Percentiles rank a stretch among this genome's conserved stretches.
These are phyloP conservation scores for Mucor racemosus DNA, from an alignment of 371 early-diverging fungal species.

Conservation along the genomic window DNA sequence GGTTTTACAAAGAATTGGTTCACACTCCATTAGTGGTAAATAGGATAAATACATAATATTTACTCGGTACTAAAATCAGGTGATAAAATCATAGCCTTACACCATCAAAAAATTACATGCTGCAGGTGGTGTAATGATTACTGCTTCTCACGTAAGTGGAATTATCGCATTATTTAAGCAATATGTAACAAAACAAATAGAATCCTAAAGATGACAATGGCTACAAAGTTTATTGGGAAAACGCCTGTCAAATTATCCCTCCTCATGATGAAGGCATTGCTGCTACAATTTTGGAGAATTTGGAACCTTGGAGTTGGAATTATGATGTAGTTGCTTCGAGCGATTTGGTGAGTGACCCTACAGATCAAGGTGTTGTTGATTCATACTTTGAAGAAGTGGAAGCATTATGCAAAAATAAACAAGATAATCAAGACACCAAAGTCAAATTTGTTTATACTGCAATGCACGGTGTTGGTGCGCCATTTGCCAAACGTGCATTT, in stretches of 20 bases:
- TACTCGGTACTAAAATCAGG: background rate
- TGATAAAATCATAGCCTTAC: constrained; percentile 61
- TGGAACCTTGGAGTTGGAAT: constrained; percentile 83
- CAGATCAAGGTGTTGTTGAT: constrained; percentile 61
- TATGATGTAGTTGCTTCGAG: constrained; percentile 59
- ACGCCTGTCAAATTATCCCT: constrained; percentile 92
- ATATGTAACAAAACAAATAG: constrained; percentile 11
- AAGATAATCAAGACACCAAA: constrained; percentile 52
- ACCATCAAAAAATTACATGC: constrained; percentile 78
- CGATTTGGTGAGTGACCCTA: constrained; percentile 56
- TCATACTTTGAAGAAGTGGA: constrained; percentile 74
- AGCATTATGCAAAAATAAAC: constrained; percentile 44
- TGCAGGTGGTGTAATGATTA: constrained; percentile 96
- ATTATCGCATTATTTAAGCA: background rate
- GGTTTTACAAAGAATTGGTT: constrained; percentile 75
- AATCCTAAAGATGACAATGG: constrained; percentile 99
- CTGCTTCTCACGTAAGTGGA: constrained; percentile 85
- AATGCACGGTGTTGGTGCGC: constrained; percentile 95
- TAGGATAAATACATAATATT: too few species aligned
- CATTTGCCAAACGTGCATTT: constrained; percentile 75
- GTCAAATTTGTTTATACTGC: constrained; percentile 90
- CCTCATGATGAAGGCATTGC: constrained; percentile 90
- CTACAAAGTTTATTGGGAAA: constrained; percentile 95
- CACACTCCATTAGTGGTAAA: constrained; percentile 88
- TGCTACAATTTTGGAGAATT: constrained; percentile 68